Percentiles rank a stretch among this genome's conserved stretches.
phyloP scores from a whole-genome alignment of 164 flowering plant species.

The Vitis vinifera region ASM3070453v1 NC_081820.1:26594001-26594500 shows the following conservation, averaged over 20 bases:
- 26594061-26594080: constrained; percentile 40
- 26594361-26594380: constrained; percentile 72
- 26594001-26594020: constrained; percentile 80
- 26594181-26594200: too few species aligned
- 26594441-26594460: constrained; percentile 78
- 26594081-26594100: constrained; percentile 55
- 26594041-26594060: constrained; percentile 87
- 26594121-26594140: neutral
- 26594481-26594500: constrained; percentile 35
- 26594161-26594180: neutral
- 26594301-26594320: constrained; percentile 75
- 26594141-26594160: neutral
- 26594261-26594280: constrained; percentile 63
- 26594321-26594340: constrained; percentile 55
- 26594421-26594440: constrained; percentile 48
- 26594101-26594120: constrained; percentile 84
- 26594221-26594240: constrained; percentile 68
- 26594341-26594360: constrained; percentile 76
- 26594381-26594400: constrained; percentile 66
- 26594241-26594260: constrained; percentile 38
- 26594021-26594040: constrained; percentile 75
- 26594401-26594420: constrained; percentile 77
- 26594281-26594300: constrained; percentile 84
- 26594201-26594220: constrained; percentile 58
- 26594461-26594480: constrained; percentile 91